Conservation (phyloP, 2,329 filamentous ascomycete genomes). For the Neurospora sp. region DNA sequence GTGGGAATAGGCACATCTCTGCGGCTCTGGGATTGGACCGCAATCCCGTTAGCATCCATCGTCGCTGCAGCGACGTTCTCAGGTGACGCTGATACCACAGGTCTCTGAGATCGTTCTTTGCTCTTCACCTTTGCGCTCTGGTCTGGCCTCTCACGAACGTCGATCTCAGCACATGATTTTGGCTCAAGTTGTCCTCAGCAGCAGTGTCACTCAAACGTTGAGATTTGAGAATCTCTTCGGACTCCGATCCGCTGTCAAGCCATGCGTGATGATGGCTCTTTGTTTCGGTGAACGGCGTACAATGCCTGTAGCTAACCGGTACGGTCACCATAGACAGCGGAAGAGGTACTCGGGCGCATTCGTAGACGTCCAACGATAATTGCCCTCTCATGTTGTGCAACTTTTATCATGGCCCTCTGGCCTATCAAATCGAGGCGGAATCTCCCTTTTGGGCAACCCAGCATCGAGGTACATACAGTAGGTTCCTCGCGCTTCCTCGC, state of each 20-base stretch:
- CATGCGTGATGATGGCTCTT: neutral
- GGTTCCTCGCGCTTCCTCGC: neutral
- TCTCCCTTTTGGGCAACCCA: neutral
- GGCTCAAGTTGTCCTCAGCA: neutral
- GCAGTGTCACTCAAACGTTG: neutral
- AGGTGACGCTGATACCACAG: neutral
- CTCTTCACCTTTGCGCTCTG: neutral
- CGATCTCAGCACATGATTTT: neutral
- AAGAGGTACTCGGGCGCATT: neutral
- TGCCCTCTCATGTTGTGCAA: neutral
- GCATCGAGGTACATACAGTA: neutral
- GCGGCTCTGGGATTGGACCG: neutral
- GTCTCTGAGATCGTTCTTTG: neutral
- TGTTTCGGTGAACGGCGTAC: neutral
- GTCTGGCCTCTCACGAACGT: neutral
- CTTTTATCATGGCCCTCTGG: neutral
- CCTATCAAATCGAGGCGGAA: neutral
- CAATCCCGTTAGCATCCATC: neutral
- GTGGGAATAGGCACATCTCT: neutral
- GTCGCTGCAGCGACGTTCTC: neutral
- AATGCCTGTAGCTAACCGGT: neutral
- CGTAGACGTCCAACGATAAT: neutral
- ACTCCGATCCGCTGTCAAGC: neutral
- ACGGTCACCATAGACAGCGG: neutral
- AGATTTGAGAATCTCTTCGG: neutral